These are phyloP conservation scores for Plantago lanceolata DNA, from an alignment of 305 asterid genomes.

Conservation along the genomic window DNA sequence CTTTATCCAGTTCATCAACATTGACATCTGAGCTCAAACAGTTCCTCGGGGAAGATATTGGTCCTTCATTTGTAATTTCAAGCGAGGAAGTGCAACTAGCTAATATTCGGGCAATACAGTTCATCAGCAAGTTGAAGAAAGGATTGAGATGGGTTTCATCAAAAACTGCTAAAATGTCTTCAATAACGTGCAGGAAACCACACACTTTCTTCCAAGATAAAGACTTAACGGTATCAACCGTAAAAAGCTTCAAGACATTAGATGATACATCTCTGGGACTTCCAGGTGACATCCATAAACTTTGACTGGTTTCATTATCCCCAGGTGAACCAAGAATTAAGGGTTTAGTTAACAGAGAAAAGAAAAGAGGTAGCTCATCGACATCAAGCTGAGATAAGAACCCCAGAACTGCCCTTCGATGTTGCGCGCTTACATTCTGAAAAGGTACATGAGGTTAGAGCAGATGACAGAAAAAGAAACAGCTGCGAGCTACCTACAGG, in stretches of 20 bases:
- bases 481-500: slow-evolving; percentile 8
- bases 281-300: slow-evolving; percentile 32
- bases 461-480: not conserved
- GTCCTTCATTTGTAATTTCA: slow-evolving; percentile 32
- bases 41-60: slow-evolving; percentile 24
- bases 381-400: slow-evolving; percentile 82
- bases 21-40: slow-evolving; percentile 28
- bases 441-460: slow-evolving; percentile 26
- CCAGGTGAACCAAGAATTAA: slow-evolving; percentile 44
- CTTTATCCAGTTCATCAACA: slow-evolving; percentile 38
- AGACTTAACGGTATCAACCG: slow-evolving; percentile 42
- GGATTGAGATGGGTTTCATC: slow-evolving; percentile 69
- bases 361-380: slow-evolving; percentile 83
- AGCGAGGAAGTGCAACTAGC: slow-evolving; percentile 62
- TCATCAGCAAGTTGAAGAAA: slow-evolving; percentile 70
- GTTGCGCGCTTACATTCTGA: slow-evolving; percentile 68
- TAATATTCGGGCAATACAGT: slow-evolving; percentile 60
- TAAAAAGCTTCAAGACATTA: slow-evolving; percentile 52
- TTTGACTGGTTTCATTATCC: slow-evolving; percentile 32
- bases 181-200: slow-evolving; percentile 80
- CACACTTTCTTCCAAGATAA: slow-evolving; percentile 74
- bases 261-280: slow-evolving; percentile 34
- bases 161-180: slow-evolving; percentile 76
- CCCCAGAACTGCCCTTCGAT: slow-evolving; percentile 81
- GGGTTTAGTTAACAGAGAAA: slow-evolving; percentile 65